phyloP scores from a whole-genome alignment of 1,284 basidiomycete genomes.

The Moesziomyces globuligerus region DNA sequence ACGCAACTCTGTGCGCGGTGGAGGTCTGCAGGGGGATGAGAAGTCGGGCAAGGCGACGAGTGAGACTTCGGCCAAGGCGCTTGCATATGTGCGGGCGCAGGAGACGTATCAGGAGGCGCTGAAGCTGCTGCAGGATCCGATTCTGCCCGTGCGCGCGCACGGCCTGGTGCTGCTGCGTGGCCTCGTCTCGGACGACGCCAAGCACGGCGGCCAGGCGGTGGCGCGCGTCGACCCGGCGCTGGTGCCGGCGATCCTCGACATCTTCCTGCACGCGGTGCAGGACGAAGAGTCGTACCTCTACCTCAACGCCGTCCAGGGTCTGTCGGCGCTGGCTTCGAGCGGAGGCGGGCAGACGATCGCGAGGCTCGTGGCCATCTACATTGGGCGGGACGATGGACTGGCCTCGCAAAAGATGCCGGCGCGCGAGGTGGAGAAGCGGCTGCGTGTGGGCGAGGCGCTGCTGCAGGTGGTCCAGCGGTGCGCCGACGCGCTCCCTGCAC shows the following conservation, averaged over 20 bases:
- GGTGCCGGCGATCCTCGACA: constrained; percentile 82
- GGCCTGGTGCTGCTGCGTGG: constrained; percentile 70
- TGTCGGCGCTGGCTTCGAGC: constrained; percentile 71
- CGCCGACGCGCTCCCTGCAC: constrained; percentile 76
- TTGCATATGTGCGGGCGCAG: constrained; percentile 59
- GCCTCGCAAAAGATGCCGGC: constrained; percentile 44
- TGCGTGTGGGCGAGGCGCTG: constrained; percentile 89
- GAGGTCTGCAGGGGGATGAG: background rate
- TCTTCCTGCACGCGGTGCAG: constrained; percentile 85
- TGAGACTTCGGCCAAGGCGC: constrained; percentile 43
- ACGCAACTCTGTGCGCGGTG: constrained; percentile 65
- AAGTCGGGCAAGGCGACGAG: constrained; percentile 15
- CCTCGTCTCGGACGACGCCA: constrained; percentile 51
- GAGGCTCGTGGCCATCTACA: constrained; percentile 50
- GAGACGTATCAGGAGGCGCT: constrained; percentile 82
- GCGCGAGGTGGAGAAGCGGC: constrained; percentile 78
- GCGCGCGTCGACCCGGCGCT: constrained; percentile 68
- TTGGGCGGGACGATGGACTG: constrained; percentile 44
- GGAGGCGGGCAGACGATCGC: constrained; percentile 43
- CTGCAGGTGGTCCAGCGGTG: constrained; percentile 80
- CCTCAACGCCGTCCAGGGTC: constrained; percentile 88
- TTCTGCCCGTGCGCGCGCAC: constrained; percentile 94
- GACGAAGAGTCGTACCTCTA: constrained; percentile 96
- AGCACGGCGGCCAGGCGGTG: constrained; percentile 20
- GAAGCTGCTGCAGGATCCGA: constrained; percentile 86